A percentile compares a stretch with the other conserved stretches of the same genome.
These are phyloP conservation scores for Silene latifolia DNA, from an alignment of 148 eudicot genomes.

Conservation along the genomic window DNA sequence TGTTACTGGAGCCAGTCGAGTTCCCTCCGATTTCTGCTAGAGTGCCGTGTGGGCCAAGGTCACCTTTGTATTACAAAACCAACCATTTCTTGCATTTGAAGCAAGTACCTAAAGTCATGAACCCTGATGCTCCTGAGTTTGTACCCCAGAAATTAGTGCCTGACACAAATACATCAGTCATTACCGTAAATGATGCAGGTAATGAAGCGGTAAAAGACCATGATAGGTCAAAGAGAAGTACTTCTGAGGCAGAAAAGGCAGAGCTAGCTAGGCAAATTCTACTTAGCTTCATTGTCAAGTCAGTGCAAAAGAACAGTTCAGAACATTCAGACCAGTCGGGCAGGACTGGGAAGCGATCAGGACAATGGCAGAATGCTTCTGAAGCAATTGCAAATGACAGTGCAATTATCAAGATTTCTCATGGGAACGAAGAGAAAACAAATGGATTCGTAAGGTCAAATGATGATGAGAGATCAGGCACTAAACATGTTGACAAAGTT, in stretches of 20 bases:
- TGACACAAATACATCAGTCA: constrained; percentile 30
- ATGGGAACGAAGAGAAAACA: constrained; percentile 57
- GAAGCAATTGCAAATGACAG: constrained; percentile 86
- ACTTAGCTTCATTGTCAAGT: constrained; percentile 88
- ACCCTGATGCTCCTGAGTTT: constrained; percentile 95
- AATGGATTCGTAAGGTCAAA: constrained; percentile 24
- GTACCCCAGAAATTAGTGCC: constrained; percentile 51
- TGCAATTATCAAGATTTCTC: constrained; percentile 65
- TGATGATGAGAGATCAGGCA: constrained; percentile 27
- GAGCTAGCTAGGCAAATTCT: constrained; percentile 95
- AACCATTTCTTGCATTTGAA: constrained; percentile 47
- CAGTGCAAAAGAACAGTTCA: constrained; percentile 59
- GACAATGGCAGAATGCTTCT: constrained; percentile 41
- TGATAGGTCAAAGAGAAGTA: constrained; percentile 42
- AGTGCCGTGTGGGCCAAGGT: constrained; percentile 92
- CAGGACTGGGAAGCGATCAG: constrained; percentile 37
- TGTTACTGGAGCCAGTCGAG: constrained; percentile 59
- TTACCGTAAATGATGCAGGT: constrained; percentile 13
- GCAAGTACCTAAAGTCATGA: constrained; percentile 58
- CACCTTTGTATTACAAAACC: constrained; percentile 61
- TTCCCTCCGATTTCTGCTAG: constrained; percentile 84
- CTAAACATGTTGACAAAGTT: constrained; percentile 35
- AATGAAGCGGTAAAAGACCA: constrained; percentile 36
- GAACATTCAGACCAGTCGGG: constrained; percentile 36
- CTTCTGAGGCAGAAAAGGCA: constrained; percentile 69